phyloP scores from a whole-genome alignment of 352 stramenopile genomes.

The Phytophthora meadii region DNA sequence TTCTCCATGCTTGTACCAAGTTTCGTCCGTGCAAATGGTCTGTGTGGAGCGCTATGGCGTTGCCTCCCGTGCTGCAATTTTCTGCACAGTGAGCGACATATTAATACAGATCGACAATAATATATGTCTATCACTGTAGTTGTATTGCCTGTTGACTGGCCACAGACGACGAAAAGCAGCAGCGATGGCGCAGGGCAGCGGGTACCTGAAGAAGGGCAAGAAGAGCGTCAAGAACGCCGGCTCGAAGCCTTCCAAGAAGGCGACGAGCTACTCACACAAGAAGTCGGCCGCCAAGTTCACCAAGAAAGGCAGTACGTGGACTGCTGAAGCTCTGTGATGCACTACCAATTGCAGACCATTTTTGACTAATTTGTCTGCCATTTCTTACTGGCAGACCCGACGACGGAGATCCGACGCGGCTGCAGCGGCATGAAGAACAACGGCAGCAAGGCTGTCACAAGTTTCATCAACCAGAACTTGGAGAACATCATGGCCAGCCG shows the following conservation, averaged over 20 bases:
- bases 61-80: too few relatives aligned
- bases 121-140: too few relatives aligned
- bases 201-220: conserved; percentile 81
- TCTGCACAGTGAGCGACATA: too few relatives aligned
- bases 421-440: conserved; percentile 78
- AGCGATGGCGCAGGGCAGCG: conserved; percentile 82
- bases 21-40: too few relatives aligned
- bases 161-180: conserved; percentile 1
- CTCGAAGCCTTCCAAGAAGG: conserved; percentile 78
- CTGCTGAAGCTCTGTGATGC: background rate
- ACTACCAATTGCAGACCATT: background rate
- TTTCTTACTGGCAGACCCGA: conserved; percentile 58
- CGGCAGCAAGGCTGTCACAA: conserved; percentile 77
- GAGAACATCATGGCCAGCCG: conserved; percentile 89
- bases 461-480: conserved; percentile 89
- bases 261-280: conserved; percentile 79
- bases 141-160: conserved; percentile 16
- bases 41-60: too few relatives aligned
- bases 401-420: conserved; percentile 79
- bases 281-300: conserved; percentile 85
- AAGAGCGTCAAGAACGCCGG: conserved; percentile 80
- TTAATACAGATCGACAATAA: too few relatives aligned
- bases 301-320: conserved; percentile 86
- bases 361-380: background rate
- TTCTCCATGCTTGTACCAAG: too few relatives aligned